Evolutionary conservation across 495 filamentous ascomycete species (phyloP).

Genomic region (Viridothelium virens): DNA sequence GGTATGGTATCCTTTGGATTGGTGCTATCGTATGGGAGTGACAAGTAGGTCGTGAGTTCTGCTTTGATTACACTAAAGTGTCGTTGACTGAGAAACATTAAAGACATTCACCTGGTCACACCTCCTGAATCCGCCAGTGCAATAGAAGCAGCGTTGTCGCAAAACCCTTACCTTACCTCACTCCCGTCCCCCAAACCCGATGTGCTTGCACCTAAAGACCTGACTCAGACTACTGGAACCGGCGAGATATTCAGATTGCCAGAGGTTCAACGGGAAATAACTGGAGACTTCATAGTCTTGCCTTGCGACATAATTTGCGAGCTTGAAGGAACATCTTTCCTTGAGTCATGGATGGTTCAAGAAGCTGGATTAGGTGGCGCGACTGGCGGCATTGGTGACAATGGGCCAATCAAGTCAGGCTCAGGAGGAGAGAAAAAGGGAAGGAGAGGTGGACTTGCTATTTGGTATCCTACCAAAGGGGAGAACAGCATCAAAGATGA

Average conservation of each 20-base stretch:
- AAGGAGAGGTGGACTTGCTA: slow-evolving; percentile 67
- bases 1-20: slow-evolving; percentile 91
- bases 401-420: slow-evolving; percentile 33
- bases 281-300: slow-evolving; percentile 77
- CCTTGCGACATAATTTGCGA: slow-evolving; percentile 94
- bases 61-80: not conserved
- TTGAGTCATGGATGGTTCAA: slow-evolving; percentile 88
- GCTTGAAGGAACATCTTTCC: slow-evolving; percentile 66
- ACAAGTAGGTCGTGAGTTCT: slow-evolving; percentile 48
- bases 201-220: slow-evolving; percentile 61
- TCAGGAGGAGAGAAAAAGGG: slow-evolving; percentile 48
- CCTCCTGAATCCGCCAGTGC: slow-evolving; percentile 64
- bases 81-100: not conserved
- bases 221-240: slow-evolving; percentile 74
- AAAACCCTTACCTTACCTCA: slow-evolving; percentile 78
- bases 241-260: slow-evolving; percentile 70
- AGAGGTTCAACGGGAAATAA: slow-evolving; percentile 47
- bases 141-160: slow-evolving; percentile 69
- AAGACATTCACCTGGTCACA: slow-evolving; percentile 78
- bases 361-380: slow-evolving; percentile 56
- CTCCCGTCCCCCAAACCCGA: slow-evolving; percentile 67
- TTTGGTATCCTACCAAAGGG: slow-evolving; percentile 83
- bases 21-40: slow-evolving; percentile 77
- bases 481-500: slow-evolving; percentile 64
- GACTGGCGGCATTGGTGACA: slow-evolving; percentile 33